A percentile compares a stretch with the other conserved stretches of the same genome.
These are phyloP conservation scores for Vitis hybrid DNA, from an alignment of 177 flowering plant genomes.

Conservation along the genomic window DNA sequence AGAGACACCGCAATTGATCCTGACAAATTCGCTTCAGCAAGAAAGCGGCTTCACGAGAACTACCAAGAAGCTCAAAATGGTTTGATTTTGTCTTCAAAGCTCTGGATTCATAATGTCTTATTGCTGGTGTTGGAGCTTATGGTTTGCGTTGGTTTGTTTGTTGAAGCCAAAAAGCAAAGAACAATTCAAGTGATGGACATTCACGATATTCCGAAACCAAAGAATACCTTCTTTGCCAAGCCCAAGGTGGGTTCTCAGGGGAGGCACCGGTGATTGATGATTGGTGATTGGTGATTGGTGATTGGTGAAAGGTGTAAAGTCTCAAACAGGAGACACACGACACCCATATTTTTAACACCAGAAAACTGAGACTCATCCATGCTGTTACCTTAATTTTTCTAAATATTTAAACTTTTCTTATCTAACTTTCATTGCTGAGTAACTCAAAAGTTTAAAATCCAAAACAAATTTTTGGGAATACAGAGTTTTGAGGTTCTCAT, in stretches of 20 bases:
- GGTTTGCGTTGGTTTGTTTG: constrained; percentile 13
- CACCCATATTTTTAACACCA: background rate
- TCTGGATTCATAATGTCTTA: background rate
- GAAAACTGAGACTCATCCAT: constrained; percentile 7
- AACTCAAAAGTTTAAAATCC: background rate
- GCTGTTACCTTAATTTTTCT: constrained; percentile 4
- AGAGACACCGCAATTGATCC: constrained; percentile 57
- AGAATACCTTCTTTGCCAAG: constrained; percentile 73
- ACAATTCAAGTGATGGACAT: constrained; percentile 96
- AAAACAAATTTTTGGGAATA: background rate
- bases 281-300: too few species aligned
- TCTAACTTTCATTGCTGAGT: background rate
- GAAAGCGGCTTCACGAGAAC: constrained; percentile 88
- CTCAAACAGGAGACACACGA: too few species aligned
- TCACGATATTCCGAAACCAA: constrained; percentile 93
- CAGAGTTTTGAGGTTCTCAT: background rate
- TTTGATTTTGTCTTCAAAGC: constrained; percentile 21
- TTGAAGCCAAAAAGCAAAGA: constrained; percentile 95
- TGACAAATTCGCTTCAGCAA: constrained; percentile 83
- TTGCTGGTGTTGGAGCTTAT: constrained; percentile 6
- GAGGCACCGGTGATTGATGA: constrained; percentile 62
- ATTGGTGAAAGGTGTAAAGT: too few species aligned
- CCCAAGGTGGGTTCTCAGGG: constrained; percentile 81
- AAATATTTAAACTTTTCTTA: constrained; percentile 1
- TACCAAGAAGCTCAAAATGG: constrained; percentile 97